Base-by-base conservation (phyloP, 1,284 basidiomycete genomes). In the Ceratobasidium sp. region DNA sequence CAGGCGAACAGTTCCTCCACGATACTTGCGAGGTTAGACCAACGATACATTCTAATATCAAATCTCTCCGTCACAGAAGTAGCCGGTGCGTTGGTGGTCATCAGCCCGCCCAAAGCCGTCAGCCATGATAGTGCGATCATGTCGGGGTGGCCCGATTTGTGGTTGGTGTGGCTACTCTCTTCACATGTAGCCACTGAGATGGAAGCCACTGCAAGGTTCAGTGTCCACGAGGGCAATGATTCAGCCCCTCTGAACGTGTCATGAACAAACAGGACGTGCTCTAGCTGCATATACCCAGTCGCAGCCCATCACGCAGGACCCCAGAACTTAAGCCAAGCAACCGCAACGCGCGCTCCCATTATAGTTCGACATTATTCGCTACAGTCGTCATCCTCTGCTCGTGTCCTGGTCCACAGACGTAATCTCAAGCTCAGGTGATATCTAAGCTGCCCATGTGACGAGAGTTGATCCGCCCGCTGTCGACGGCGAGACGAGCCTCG, bases 121-220 rank as follows among this genome's bases (percentile, higher is more conserved):
- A 30, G 27, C 27, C 27, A 30, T 30, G 27, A 30, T 30, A n/a
- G n/a, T 7, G 38, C 23, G 38, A 44, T 41, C 38, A 41, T 44
- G 60, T 23, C 14, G 20, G 35, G 20, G 60, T 41, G 60, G 35
- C 35, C 18, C 38, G 38, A 41, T 38, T 64, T 64, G n/a, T 64
- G 60, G 38, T 64, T 38, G 60, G 60, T 41, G 60, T 64, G 60
- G 38, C 60, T 44, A 64, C 60, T 50, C 48, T 50, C 48, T 41
- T 44, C 38, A 55, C 60, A 33, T 14, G 60, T 41, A 41, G 38
- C 38, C 30, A 64, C 23, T 33, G 20, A 3, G 18, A n/a, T 41
- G n/a, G 38, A 44, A 55, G 20, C 3, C 38, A 41, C 38, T 6
- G 38, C 5, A 41, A 41, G 38, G 38, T 41, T 41, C 3, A 41